These are phyloP conservation scores for Brettanomyces custersianus DNA, from an alignment of 805 yeast genomes.

Conservation along the genomic window DNA sequence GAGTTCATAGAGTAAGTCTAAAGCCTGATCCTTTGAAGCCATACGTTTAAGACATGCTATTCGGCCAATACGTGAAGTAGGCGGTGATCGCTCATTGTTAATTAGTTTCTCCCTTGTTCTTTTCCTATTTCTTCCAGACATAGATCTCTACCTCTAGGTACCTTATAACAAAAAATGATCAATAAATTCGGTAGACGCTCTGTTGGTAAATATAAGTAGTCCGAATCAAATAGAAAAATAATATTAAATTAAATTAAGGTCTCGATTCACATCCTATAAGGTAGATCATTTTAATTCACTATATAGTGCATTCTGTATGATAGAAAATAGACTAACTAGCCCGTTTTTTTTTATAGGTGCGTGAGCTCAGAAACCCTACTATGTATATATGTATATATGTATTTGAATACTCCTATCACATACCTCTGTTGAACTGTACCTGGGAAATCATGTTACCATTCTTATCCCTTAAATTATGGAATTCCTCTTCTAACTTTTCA, in stretches of 20 bases:
- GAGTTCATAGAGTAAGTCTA: conserved; percentile 54
- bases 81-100: conserved; percentile 23
- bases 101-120: conserved; percentile 4
- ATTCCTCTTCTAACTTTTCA: conserved; percentile 51
- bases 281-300: no score
- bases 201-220: no score
- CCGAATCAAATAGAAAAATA: no score
- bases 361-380: no score
- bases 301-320: no score
- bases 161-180: no score
- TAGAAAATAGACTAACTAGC: background rate
- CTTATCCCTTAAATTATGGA: conserved; percentile 51
- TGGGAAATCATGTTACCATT: conserved; percentile 47
- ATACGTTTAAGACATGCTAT: conserved; percentile 41
- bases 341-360: background rate
- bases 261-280: no score
- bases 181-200: no score
- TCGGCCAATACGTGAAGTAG: conserved; percentile 22
- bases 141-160: conserved; percentile 17
- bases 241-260: no score
- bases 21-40: conserved; percentile 37
- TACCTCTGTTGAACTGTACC: conserved; percentile 91
- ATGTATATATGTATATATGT: no score
- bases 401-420: conserved; percentile 45
- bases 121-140: conserved; percentile 5